Base-by-base conservation (phyloP, 129 eudicot species). In the Escallonia herrerae region DNA sequence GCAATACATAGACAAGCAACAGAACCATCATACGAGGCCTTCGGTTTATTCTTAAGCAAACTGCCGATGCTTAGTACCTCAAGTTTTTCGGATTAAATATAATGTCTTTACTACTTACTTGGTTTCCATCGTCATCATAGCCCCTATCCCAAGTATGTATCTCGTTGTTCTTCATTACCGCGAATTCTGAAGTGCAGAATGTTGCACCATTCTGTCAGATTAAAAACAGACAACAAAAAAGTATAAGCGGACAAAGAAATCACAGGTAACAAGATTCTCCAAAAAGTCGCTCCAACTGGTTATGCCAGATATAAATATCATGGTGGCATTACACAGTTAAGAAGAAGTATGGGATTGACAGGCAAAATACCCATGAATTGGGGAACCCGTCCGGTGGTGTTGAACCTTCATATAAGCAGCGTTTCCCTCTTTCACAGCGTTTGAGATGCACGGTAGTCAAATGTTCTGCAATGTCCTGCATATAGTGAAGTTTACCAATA, bases 341-440 rank as follows among this genome's bases (percentile, higher is more conserved):
- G 15, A 12, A 56, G 8, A 5, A 22, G 7, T 54, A 58, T 15
- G 39, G 47, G 40, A 62, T 46, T 6, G 11, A 45, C 15, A 62
- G 44, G 50, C 12, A 14, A 49, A 42, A 42, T 81, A 86, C 99
- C 99, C 97, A 89, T 66, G 93, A 79, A 74, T 94, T 94, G 2
- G 99, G 96, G 80, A 94, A 94, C 37, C 95, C 99, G 49, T 82
- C 99, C 39, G 87, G 82, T 64, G 95, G 99, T 5, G 97, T 94
- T 72, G 93, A 80, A 40, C 99, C 97, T 85, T 94, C 97, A 55
- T 94, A 94, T 70, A 89, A 82, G 79, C 99, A 94, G 49, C 87
- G 84, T 49, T 89, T 94, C 71, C 97, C 97, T 58, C 99, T 64
- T 49, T 94, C 99, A 74, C 97, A 94, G 1, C 95, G 95, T 46